Conservation (phyloP, 1,284 basidiomycete genomes). For the Moesziomyces antarcticus region DNA sequence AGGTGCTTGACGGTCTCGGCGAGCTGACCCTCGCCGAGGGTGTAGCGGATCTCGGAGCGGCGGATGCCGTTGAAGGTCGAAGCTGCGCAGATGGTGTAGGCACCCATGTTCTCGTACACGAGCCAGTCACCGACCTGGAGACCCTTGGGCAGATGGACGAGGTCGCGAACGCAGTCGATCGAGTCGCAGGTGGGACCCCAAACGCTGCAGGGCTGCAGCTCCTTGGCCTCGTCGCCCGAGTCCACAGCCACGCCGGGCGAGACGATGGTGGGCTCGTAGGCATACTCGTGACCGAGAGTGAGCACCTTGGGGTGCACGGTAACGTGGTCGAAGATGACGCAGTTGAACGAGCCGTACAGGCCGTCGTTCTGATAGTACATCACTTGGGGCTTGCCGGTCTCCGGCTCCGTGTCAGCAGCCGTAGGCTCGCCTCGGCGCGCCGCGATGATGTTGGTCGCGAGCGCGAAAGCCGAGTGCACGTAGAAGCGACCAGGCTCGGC, state of each 20-base stretch:
- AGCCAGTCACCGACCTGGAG: constrained; percentile 82
- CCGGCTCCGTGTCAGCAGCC: constrained; percentile 13
- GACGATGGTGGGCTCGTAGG: constrained; percentile 66
- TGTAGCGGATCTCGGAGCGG: constrained; percentile 68
- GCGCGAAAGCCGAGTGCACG: constrained; percentile 89
- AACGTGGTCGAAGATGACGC: constrained; percentile 92
- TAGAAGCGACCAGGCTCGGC: constrained; percentile 97
- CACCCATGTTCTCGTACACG: constrained; percentile 90
- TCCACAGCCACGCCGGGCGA: constrained; percentile 46
- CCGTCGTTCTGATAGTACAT: constrained; percentile 69
- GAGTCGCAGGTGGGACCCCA: constrained; percentile 86
- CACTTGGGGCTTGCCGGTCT: constrained; percentile 51
- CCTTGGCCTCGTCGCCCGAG: constrained; percentile 48
- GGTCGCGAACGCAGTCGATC: constrained; percentile 74
- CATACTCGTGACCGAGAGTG: constrained; percentile 67
- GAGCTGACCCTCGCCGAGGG: constrained; percentile 62
- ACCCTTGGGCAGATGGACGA: constrained; percentile 56
- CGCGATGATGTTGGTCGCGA: constrained; percentile 94
- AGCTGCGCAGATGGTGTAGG: constrained; percentile 90
- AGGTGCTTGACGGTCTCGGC: constrained; percentile 36
- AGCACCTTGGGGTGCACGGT: constrained; percentile 85
- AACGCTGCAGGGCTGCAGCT: constrained; percentile 69
- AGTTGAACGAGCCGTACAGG: constrained; percentile 94
- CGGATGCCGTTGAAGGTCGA: constrained; percentile 82
- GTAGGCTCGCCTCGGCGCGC: constrained; percentile 69